Conservation (phyloP, 2,329 filamentous ascomycete species). For the Calonectria naviculata region DNA sequence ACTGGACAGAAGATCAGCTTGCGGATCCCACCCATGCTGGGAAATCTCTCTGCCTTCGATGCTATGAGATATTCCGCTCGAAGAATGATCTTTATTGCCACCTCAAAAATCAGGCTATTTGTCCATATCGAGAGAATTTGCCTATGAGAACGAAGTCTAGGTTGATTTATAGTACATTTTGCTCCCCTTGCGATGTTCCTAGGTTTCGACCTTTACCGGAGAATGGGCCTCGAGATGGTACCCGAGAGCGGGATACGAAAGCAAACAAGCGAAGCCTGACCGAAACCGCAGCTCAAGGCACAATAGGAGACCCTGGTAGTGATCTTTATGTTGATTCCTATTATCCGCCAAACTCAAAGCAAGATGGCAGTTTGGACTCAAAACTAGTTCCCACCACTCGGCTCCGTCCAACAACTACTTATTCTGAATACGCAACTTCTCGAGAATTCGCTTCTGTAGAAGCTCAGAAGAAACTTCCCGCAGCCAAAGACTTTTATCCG, state of each 20-base stretch:
- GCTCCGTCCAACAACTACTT: too few relatives aligned
- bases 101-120: slow-evolving; percentile 22
- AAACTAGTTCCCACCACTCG: too few relatives aligned
- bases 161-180: slow-evolving; percentile 23
- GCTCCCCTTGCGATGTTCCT: neutral
- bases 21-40: slow-evolving; percentile 24
- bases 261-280: neutral
- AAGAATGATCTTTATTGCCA: slow-evolving; percentile 31
- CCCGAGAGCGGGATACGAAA: slow-evolving; percentile 11
- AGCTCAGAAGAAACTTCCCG: too few relatives aligned
- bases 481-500: too few relatives aligned
- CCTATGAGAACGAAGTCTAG: slow-evolving; percentile 21
- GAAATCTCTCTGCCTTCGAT: slow-evolving; percentile 31
- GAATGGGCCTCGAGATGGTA: neutral
- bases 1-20: slow-evolving; percentile 25
- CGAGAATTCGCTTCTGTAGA: too few relatives aligned
- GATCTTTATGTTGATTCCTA: too few relatives aligned
- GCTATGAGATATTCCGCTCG: slow-evolving; percentile 23
- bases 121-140: slow-evolving; percentile 11
- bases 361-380: too few relatives aligned
- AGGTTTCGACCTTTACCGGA: neutral
- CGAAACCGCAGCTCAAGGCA: too few relatives aligned
- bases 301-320: too few relatives aligned
- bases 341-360: too few relatives aligned
- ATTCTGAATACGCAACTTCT: too few relatives aligned